Base-by-base conservation (phyloP, 441 rosid species). In the Eruca vesicaria region DNA sequence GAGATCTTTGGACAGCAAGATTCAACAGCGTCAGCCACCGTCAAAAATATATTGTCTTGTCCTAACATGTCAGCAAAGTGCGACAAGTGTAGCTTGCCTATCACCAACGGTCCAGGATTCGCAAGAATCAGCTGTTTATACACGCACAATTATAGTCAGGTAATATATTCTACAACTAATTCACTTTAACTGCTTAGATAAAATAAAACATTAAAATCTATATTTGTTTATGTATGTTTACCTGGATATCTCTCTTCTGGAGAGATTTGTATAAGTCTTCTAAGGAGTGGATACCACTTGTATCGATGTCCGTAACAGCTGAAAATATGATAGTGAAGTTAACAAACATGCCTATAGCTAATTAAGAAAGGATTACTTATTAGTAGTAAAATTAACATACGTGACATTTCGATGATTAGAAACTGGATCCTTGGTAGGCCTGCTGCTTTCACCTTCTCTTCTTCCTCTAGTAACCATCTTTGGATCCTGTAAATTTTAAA, bases 281-380 rank as follows among this genome's bases (percentile, higher is more conserved):
- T 35, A 94, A 55, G 21, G 92, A 91, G 62, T 89, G 95, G 80
- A 91, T 89, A 70, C 98, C 98, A 26, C 97, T 94, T 63, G 96
- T 91, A 81, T 90, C 98, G 9, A 90, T 94, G 76, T 94, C 98
- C n/a, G 92, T 94, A 20, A 94, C 91, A 21, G 98, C 96, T 93
- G 88, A 76, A 75, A 53, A 43, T 43, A 43, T 43, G 8, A 8
- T 43, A 43, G 50, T 6, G 14, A 43, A 43, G 50, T 43, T n/a
- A 43, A 43, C 18, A 43, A 14, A 43, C 50, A 14, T 1, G 18
- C 2, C 8, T 43, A 43, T 0, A 43, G 50, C 5, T 14, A 43
- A 43, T n/a, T 43, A 53, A 53, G 61, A 52, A 20, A 14, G 3
- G 31, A 15, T 31, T 9, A 16, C 5, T 23, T 53, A 41, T 23